Base-by-base conservation (phyloP, 768 basidiomycete species). In the Boletales sp. region DNA sequence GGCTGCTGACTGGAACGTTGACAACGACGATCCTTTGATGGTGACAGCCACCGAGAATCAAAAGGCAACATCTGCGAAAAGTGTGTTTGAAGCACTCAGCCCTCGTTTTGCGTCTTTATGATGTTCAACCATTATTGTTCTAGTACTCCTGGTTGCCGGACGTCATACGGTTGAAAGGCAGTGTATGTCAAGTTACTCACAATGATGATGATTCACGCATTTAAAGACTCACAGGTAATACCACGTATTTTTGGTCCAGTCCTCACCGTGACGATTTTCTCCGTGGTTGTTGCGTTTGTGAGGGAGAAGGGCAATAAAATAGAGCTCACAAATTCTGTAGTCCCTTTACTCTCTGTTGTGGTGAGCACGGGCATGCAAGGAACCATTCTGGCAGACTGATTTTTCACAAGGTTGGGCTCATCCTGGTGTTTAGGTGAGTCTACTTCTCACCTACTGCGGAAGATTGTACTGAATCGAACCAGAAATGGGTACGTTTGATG, bases 121-220 rank as follows among this genome's bases (percentile, higher is more conserved):
- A 29, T 12, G 32, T 51, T 46, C 24, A 39, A 44, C 46, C 8
- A n/a, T 14, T 29, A 40, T 43, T 41, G 18, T 50, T 35, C 17
- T 50, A 90, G 87, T 91, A 90, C 64, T 89, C 88, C 14, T 94
- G 92, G 91, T 72, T 94, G 12, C 89, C 91, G 2, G 92, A 94
- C 67, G 88, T 94, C 17, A 73, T 94, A 39, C 81, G 91, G 36
- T 48, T 93, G 54, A 83, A 91, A 74, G 87, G 89, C 57, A 90
- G 86, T 55, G 88, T 91, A 65, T 58, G 84, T 73, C 15, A 13
- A 57, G 10, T 34, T 38, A 19, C 27, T 40, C 45, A n/a, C 15
- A 19, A 19, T 40, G 15, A 42, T 37, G 43, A 18, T 21, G 39
- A 32, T 43, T 34, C 45, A 35, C n/a, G 40, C 32, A 31, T 36